Evolutionary conservation across 352 stramenopile genomes (phyloP), one percentile per base, ranked within the genome.

Genomic region (Globisporangium yorkense): DNA sequence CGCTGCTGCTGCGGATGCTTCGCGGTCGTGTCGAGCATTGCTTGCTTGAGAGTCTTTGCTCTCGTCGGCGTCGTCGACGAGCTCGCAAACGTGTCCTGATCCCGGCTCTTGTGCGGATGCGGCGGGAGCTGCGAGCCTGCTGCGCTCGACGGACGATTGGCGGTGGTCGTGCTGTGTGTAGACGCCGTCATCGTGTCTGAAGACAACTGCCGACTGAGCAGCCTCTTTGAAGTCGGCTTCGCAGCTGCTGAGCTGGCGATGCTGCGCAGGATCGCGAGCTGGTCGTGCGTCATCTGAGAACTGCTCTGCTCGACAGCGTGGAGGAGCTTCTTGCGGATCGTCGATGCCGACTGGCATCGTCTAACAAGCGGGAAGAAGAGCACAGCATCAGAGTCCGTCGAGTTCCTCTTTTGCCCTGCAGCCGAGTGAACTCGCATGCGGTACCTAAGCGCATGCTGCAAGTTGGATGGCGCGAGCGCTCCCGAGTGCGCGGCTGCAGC

Each of bases 271-370:
- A 68, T 62, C 6, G 72, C 65, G 16, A 83, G 59, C 51, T 87
- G 72, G 29, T 72, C 65, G 18, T 63, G 63, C 47, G 41, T 77
- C 54, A 31, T 71, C 49, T 31, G 66, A 48, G 54, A 75, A 44
- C 53, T 66, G 37, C 78, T 74, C 43, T 80, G 73, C 39, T 88
- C 77, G 24, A 87, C 70, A 1, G 77, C 79, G 39, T 72, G 55
- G 3, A 80, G 69, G 41, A 91, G 72, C n/a, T 85, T 84, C 54
- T 84, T 86, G 18, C 81, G 73, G 12, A 91, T 70, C 37, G 67
- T 70, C 12, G 81, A 89, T 2, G 81, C 81, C 0, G 81, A 91
- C 43, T 84, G 74, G 43, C 79, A 89, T 21, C 81, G 70, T 51
- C 81, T 88, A 18, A 10, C 29, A 33, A 20, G 20, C 1, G 56